Conservation (phyloP, 2,329 filamentous ascomycete genomes). For the Fusarium sp. region DNA sequence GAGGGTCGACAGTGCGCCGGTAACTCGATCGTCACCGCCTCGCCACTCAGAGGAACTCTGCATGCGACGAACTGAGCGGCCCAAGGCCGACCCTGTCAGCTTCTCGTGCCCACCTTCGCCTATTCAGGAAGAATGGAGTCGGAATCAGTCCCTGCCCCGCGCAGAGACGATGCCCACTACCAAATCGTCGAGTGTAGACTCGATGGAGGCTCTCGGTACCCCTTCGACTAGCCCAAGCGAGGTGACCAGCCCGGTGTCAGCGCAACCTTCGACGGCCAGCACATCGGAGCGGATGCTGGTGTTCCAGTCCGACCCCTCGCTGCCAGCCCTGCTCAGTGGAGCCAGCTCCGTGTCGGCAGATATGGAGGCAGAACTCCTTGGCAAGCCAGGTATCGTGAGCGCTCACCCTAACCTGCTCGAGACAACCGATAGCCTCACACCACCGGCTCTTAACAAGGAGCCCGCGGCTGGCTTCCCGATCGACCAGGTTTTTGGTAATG, state of each 20-base stretch:
- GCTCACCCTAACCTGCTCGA: conserved; percentile 56
- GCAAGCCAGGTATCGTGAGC: conserved; percentile 57
- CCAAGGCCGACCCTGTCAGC: conserved; percentile 37
- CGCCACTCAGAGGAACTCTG: conserved; percentile 27
- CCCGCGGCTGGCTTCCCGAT: conserved; percentile 57
- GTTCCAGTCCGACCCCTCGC: conserved; percentile 69
- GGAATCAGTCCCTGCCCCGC: conserved; percentile 47
- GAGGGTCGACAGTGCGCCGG: conserved; percentile 47
- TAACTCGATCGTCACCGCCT: conserved; percentile 26
- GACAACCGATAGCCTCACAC: conserved; percentile 63
- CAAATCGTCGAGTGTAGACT: conserved; percentile 62
- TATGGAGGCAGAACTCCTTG: conserved; percentile 66
- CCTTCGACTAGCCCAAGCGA: conserved; percentile 65
- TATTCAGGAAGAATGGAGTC: conserved; percentile 51
- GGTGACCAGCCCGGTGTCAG: conserved; percentile 57
- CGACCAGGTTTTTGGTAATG: conserved; percentile 50
- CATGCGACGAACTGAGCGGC: conserved; percentile 11
- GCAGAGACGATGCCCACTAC: conserved; percentile 54
- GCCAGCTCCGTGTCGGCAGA: conserved; percentile 71
- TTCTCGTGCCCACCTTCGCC: conserved; percentile 57
- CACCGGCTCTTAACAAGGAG: conserved; percentile 60
- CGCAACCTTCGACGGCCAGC: conserved; percentile 52
- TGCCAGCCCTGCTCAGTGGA: conserved; percentile 68
- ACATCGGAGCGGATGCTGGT: conserved; percentile 57
- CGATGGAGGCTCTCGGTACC: conserved; percentile 57